A percentile compares a stretch with the other conserved stretches of the same genome.
phyloP scores from a whole-genome alignment of 257 asterid genomes.

The Jasminum sambac region DNA sequence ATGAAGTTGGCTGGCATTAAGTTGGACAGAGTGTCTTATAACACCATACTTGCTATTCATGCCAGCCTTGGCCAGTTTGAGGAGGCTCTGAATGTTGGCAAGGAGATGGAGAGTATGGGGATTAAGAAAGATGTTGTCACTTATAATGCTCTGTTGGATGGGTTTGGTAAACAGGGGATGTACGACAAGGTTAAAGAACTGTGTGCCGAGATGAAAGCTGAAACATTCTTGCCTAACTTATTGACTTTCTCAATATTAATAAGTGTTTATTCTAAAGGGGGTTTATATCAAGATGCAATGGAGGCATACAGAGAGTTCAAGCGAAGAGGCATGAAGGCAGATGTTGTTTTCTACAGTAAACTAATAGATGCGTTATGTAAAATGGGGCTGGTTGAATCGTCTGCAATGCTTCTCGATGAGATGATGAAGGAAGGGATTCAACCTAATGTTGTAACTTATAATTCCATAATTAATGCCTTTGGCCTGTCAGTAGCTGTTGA shows the following conservation, averaged over 20 bases:
- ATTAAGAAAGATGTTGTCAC: conserved; percentile 92
- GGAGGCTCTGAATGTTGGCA: conserved; percentile 69
- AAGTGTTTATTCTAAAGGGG: conserved; percentile 82
- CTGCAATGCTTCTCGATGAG: conserved; percentile 75
- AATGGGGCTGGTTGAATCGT: conserved; percentile 81
- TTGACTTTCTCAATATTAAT: conserved; percentile 80
- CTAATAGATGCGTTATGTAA: conserved; percentile 90
- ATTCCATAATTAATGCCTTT: conserved; percentile 91
- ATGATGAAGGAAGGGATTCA: conserved; percentile 89
- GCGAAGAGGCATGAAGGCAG: conserved; percentile 74
- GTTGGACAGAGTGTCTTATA: conserved; percentile 84
- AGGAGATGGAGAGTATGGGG: conserved; percentile 93
- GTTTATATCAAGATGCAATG: conserved; percentile 63
- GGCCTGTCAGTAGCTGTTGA: conserved; percentile 51
- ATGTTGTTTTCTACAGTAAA: conserved; percentile 92
- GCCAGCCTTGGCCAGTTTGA: conserved; percentile 87
- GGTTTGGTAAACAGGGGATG: conserved; percentile 89
- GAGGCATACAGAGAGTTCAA: conserved; percentile 74
- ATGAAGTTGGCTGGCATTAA: conserved; percentile 83
- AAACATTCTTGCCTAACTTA: conserved; percentile 67
- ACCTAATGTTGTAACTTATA: conserved; percentile 94
- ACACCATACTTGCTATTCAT: conserved; percentile 75
- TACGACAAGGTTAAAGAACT: conserved; percentile 71
- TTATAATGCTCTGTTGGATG: conserved; percentile 84
- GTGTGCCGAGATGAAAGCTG: conserved; percentile 67